Conservation (phyloP, 352 stramenopile species). For the Pythium oligandrum region DNA sequence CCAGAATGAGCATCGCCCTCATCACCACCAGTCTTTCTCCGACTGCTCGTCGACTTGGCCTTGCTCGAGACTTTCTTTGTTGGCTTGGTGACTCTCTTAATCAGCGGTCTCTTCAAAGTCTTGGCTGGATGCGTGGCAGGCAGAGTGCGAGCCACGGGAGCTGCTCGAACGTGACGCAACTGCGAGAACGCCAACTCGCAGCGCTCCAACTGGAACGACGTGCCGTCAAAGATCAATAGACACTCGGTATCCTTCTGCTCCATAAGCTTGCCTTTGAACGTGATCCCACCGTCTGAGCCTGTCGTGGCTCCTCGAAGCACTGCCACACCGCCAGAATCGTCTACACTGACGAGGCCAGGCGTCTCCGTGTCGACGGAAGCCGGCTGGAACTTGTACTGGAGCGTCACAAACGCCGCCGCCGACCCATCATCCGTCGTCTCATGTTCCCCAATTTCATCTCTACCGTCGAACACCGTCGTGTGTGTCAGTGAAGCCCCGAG, state of each 20-base stretch:
- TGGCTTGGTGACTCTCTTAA: no score
- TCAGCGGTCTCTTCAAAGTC: no score
- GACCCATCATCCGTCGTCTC: constrained; percentile 3
- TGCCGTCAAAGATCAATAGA: constrained; percentile 74
- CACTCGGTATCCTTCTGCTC: constrained; percentile 84
- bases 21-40: no score
- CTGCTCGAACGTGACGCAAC: constrained; percentile 61
- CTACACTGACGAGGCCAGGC: constrained; percentile 60
- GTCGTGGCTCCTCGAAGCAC: constrained; percentile 51
- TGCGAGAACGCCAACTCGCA: constrained; percentile 68
- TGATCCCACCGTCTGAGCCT: constrained; percentile 37
- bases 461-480: not conserved
- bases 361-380: constrained; percentile 67
- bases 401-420: constrained; percentile 40
- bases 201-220: constrained; percentile 58
- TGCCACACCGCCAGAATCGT: constrained; percentile 51
- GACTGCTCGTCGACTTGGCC: no score
- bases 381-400: constrained; percentile 83
- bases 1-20: no score
- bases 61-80: no score
- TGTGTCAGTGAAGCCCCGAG: constrained; percentile 39
- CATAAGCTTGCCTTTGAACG: constrained; percentile 71
- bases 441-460: not conserved
- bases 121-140: no score
- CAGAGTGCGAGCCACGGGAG: constrained; percentile 1